Evolutionary conservation across 2,329 filamentous ascomycete genomes (phyloP).

Genomic region (Colletotrichum agaves): DNA sequence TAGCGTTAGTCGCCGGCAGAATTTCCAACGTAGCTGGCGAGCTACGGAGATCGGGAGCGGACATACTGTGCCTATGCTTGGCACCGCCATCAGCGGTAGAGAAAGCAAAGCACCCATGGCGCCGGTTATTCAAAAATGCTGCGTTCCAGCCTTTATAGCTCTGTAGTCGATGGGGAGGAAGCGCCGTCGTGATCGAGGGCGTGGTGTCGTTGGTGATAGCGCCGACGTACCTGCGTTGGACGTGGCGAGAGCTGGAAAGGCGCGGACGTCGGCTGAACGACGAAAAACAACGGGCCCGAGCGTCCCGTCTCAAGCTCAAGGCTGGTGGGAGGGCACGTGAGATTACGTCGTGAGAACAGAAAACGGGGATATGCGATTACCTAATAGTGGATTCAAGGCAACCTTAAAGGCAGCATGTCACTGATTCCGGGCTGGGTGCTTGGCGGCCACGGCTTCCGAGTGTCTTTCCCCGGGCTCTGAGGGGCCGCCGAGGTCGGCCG

Average conservation of each 20-base stretch:
- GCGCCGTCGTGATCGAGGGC: neutral
- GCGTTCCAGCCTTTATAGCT: neutral
- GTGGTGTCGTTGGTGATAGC: neutral
- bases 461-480: too few relatives aligned
- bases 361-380: too few relatives aligned
- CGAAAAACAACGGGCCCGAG: neutral
- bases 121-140: neutral
- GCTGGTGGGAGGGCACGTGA: neutral
- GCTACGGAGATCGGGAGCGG: slow-evolving; percentile 29
- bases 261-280: neutral
- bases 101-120: slow-evolving; percentile 92
- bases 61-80: slow-evolving; percentile 86
- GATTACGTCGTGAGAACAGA: too few relatives aligned
- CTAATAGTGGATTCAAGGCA: too few relatives aligned
- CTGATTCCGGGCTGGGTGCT: too few relatives aligned
- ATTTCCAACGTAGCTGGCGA: neutral
- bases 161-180: neutral
- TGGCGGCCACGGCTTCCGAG: too few relatives aligned
- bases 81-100: slow-evolving; percentile 87
- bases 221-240: neutral
- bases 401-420: too few relatives aligned
- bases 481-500: too few relatives aligned
- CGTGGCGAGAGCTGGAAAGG: neutral
- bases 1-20: slow-evolving; percentile 6
- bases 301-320: neutral